Percentiles rank a stretch among this genome's conserved stretches.
phyloP scores from a whole-genome alignment of 441 rosid species.

The Populus hybrid region DNA sequence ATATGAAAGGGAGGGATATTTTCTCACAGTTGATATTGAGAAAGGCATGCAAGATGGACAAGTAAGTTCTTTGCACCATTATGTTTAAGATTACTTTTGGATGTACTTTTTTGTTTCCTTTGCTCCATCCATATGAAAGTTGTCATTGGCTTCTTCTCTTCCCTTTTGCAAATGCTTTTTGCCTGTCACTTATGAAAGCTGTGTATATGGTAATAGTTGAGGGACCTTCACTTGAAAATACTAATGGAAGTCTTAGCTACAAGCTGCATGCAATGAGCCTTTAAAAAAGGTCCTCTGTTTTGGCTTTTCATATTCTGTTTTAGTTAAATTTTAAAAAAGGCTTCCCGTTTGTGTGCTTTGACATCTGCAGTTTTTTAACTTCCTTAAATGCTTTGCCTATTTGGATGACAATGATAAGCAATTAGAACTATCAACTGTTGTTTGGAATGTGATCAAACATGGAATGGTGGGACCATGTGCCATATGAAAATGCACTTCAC shows the following conservation, averaged over 20 bases:
- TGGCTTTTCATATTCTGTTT: background rate
- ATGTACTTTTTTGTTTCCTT: background rate
- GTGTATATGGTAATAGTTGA: background rate
- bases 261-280: background rate
- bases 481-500: background rate
- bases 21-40: slow-evolving; percentile 85
- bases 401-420: slow-evolving; percentile 1
- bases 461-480: background rate
- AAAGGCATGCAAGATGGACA: slow-evolving; percentile 98
- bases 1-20: slow-evolving; percentile 78
- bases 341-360: background rate
- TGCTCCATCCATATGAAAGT: background rate
- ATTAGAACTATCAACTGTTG: background rate
- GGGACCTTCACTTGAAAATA: background rate
- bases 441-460: background rate
- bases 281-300: background rate
- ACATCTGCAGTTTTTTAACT: background rate
- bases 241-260: background rate
- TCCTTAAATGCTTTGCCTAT: background rate
- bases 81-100: background rate
- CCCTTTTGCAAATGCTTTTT: background rate
- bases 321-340: background rate
- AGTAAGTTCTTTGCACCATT: slow-evolving; percentile 41
- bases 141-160: background rate
- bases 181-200: background rate